phyloP scores from a whole-genome alignment of 2,329 filamentous ascomycete genomes.

The Beauveria rudraprayagi region DNA sequence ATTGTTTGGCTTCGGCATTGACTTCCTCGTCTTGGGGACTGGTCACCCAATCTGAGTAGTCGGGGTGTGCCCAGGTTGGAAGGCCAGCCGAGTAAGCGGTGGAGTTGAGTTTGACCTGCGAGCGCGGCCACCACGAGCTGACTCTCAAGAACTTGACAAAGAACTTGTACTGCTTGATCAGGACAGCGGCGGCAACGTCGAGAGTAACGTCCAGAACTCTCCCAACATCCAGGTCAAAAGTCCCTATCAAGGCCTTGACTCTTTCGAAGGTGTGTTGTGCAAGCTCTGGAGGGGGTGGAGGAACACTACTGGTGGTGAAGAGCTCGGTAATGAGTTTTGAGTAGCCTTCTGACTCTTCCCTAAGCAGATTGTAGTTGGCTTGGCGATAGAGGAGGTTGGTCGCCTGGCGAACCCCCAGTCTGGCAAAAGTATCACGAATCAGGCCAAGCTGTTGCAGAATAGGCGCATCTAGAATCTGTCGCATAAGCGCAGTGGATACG shows the following conservation, averaged over 20 bases:
- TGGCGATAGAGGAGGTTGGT: slow-evolving; percentile 93
- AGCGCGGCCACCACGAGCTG: slow-evolving; percentile 94
- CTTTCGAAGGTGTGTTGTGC: slow-evolving; percentile 83
- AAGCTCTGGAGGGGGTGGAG: slow-evolving; percentile 64
- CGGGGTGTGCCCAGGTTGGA: slow-evolving; percentile 79
- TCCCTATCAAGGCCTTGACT: slow-evolving; percentile 90
- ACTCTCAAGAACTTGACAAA: slow-evolving; percentile 87
- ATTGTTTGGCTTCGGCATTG: slow-evolving; percentile 47
- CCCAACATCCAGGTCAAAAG: slow-evolving; percentile 94
- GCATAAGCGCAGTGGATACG: slow-evolving; percentile 65
- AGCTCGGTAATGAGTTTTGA: slow-evolving; percentile 94
- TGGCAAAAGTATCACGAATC: slow-evolving; percentile 76
- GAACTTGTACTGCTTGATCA: slow-evolving; percentile 89
- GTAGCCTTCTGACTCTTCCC: slow-evolving; percentile 94
- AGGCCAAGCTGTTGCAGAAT: slow-evolving; percentile 69
- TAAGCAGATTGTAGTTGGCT: slow-evolving; percentile 90
- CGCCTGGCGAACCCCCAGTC: slow-evolving; percentile 77
- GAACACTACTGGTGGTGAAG: slow-evolving; percentile 75
- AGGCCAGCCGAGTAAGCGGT: slow-evolving; percentile 53
- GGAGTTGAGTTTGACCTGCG: slow-evolving; percentile 34
- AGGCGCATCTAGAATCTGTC: slow-evolving; percentile 72
- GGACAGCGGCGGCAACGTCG: slow-evolving; percentile 86
- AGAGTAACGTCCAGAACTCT: slow-evolving; percentile 89
- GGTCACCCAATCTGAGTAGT: slow-evolving; percentile 52
- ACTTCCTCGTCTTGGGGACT: slow-evolving; percentile 61